These are phyloP conservation scores for Clonostachys solani DNA, from an alignment of 2,329 filamentous ascomycete genomes.

Conservation along the genomic window DNA sequence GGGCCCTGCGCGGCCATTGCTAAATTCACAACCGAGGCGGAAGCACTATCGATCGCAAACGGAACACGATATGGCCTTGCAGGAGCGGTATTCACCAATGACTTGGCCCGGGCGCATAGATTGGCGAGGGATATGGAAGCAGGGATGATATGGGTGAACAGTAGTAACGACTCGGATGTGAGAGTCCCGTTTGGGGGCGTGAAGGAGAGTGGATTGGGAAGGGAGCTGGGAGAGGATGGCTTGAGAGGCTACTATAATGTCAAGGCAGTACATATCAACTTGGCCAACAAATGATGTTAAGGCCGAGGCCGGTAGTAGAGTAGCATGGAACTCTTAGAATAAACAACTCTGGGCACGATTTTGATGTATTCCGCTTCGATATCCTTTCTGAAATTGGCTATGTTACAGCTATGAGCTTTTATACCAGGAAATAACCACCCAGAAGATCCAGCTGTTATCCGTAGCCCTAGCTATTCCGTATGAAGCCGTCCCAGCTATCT, in stretches of 20 bases:
- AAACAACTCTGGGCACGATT: too few species aligned
- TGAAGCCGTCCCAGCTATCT: too few species aligned
- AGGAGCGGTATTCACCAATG: constrained; percentile 48
- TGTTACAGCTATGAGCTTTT: too few species aligned
- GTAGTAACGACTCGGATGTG: constrained; percentile 22
- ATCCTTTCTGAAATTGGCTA: too few species aligned
- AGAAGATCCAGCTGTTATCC: too few species aligned
- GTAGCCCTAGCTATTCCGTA: too few species aligned
- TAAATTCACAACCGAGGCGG: constrained; percentile 17
- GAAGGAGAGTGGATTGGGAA: constrained; percentile 23
- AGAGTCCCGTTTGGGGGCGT: constrained; percentile 22
- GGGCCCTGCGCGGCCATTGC: constrained; percentile 18
- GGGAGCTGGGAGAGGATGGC: constrained; percentile 21
- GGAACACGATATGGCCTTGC: constrained; percentile 50
- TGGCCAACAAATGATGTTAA: constrained; percentile 6
- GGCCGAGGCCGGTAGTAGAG: too few species aligned
- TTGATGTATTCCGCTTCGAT: too few species aligned
- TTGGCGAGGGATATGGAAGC: constrained; percentile 46
- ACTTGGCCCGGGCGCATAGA: constrained; percentile 34
- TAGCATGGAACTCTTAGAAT: too few species aligned
- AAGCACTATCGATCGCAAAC: constrained; percentile 19
- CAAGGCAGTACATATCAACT: constrained; percentile 21
- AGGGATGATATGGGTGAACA: constrained; percentile 40
- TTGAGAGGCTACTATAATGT: constrained; percentile 17
- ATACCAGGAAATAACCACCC: too few species aligned